Conservation (phyloP, 805 yeast genomes). For the Starmerella apicola region DNA sequence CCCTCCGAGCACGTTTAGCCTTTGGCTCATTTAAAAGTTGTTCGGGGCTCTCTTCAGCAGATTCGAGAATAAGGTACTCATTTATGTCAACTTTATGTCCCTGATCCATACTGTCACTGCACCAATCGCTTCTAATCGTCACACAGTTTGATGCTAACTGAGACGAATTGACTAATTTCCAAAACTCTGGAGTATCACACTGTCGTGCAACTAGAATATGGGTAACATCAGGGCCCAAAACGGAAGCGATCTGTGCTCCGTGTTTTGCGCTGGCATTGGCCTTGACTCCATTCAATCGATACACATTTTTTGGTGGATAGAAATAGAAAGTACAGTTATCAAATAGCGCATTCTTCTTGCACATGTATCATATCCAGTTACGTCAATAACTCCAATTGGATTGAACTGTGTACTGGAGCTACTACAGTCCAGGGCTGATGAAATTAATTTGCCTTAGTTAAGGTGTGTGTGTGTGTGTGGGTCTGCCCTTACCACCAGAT, state of each 20-base stretch:
- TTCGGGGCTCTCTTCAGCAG: neutral
- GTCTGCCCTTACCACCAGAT: too few relatives aligned
- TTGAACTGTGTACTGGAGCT: too few relatives aligned
- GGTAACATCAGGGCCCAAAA: conserved; percentile 15
- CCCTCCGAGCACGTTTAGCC: conserved; percentile 2
- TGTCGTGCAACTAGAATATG: conserved; percentile 22
- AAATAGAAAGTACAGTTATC: conserved; percentile 10
- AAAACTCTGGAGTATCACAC: conserved; percentile 1
- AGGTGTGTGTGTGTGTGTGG: too few relatives aligned
- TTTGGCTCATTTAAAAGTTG: neutral
- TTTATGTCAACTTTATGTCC: conserved; percentile 13
- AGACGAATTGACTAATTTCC: conserved; percentile 2
- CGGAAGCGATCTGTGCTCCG: conserved; percentile 21
- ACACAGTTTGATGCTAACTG: conserved; percentile 5
- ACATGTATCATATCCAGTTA: neutral
- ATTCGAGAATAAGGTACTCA: neutral
- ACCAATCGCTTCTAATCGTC: conserved; percentile 23
- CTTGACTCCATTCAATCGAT: conserved; percentile 10
- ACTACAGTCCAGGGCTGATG: too few relatives aligned
- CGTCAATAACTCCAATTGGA: too few relatives aligned
- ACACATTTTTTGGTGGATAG: conserved; percentile 11
- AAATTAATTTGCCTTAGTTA: too few relatives aligned
- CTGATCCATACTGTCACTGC: conserved; percentile 25
- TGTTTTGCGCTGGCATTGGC: conserved; percentile 14
- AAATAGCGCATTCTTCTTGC: conserved; percentile 2